Evolutionary conservation across 768 basidiomycete genomes (phyloP), one percentile per base, ranked within the genome.

Genomic region (Naganishia vaughanmartiniae): DNA sequence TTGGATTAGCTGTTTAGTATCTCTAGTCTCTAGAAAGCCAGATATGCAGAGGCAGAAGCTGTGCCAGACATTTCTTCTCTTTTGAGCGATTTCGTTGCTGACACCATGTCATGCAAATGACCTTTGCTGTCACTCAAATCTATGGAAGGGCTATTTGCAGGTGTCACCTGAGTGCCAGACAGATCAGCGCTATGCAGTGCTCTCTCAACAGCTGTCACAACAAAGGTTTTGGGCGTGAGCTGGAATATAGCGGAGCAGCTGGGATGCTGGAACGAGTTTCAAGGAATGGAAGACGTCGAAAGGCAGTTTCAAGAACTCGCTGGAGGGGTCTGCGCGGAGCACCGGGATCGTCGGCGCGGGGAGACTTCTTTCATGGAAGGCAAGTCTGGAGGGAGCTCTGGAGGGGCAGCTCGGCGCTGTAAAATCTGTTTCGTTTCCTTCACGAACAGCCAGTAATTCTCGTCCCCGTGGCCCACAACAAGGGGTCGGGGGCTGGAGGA

Each of bases 281-380:
- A 36, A 36, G 36, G 36, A 36, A 36, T 36, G 6, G 12, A 36
- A 36, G 12, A 36, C 5, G 36, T 12, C 5, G 36, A 12, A 36
- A 6, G 15, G 42, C 42, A 42, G 42, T 42, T 42, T 42, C 24
- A 51, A 51, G 48, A 51, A 51, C 48, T 51, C 48, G 48, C 48
- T 51, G 48, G 48, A 51, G 24, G 24, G 10, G n/a, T 51, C 48
- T 51, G 48, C 48, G 48, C 48, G 48, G 48, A 51, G n/a, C 48
- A 51, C 48, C 48, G 48, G 48, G 4, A n/a, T 24, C 48, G 48
- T 51, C 48, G 48, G 48, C 48, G 48, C 48, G 48, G 48, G 48
- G 46, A 7, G 46, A 17, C 21, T 46, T 46, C 48, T 51, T 26
- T 51, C 48, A 26, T 51, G 48, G 48, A 51, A 51, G 48, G 21